Conservation (phyloP, 2,329 filamentous ascomycete species). For the Pestalotiopsis sp. region DNA sequence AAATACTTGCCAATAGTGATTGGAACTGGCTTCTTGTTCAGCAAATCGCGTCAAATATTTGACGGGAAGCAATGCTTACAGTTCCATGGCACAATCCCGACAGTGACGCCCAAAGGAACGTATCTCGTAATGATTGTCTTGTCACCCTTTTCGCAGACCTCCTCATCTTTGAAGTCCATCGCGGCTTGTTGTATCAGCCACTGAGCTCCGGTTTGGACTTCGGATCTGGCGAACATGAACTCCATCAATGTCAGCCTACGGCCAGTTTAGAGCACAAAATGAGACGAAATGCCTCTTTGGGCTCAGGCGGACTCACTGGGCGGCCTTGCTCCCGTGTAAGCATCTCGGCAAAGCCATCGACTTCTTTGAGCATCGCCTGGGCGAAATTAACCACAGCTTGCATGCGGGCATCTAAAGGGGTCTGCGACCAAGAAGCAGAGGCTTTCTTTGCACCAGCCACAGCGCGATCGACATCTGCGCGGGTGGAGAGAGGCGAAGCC, state of each 20-base stretch:
- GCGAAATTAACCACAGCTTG: conserved; percentile 22
- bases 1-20: conserved; percentile 8
- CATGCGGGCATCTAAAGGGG: conserved; percentile 33
- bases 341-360: conserved; percentile 16
- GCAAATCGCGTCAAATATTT: background rate
- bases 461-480: conserved; percentile 51
- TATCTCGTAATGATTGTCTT: conserved; percentile 25
- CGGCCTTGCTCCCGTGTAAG: conserved; percentile 20
- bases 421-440: conserved; percentile 46
- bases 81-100: conserved; percentile 56
- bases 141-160: conserved; percentile 38
- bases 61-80: conserved; percentile 21
- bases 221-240: background rate
- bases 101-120: conserved; percentile 41
- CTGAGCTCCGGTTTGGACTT: conserved; percentile 18
- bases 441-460: conserved; percentile 49
- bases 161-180: conserved; percentile 33
- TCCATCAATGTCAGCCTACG: background rate
- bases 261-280: background rate
- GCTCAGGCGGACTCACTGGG: conserved; percentile 12
- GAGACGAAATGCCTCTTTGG: too few relatives aligned
- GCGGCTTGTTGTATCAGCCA: conserved; percentile 24
- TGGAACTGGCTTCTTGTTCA: background rate
- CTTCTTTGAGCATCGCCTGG: conserved; percentile 18
- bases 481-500: conserved; percentile 50